Conservation (phyloP, 2,329 filamentous ascomycete genomes). For the Sclerotinia subarctica region DNA sequence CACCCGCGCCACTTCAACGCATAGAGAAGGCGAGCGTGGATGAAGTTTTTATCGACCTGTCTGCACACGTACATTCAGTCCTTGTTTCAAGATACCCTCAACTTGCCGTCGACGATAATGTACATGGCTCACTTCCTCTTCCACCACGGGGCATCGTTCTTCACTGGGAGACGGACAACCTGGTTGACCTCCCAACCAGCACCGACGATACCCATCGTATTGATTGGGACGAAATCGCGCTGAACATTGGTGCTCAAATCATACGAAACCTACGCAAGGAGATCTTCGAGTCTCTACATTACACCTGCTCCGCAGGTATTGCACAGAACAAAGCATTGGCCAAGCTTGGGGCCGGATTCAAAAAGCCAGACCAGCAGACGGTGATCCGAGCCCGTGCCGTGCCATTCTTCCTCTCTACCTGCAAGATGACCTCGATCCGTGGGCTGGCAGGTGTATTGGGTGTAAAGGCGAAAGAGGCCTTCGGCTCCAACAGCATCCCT, state of each 20-base stretch:
- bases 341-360: constrained; percentile 85
- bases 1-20: constrained; percentile 64
- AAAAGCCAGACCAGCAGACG: constrained; percentile 92
- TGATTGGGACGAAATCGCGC: constrained; percentile 93
- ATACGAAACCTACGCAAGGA: constrained; percentile 70
- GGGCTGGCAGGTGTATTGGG: constrained; percentile 95
- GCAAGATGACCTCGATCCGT: constrained; percentile 95
- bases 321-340: constrained; percentile 92
- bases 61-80: constrained; percentile 73
- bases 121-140: constrained; percentile 65
- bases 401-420: constrained; percentile 71
- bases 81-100: constrained; percentile 76
- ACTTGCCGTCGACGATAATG: constrained; percentile 69
- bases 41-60: constrained; percentile 92
- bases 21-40: constrained; percentile 97
- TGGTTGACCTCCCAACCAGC: constrained; percentile 70
- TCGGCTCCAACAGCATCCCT: constrained; percentile 74
- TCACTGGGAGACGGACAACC: constrained; percentile 79
- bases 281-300: constrained; percentile 68
- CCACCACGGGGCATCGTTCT: constrained; percentile 66
- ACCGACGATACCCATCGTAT: constrained; percentile 76
- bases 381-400: constrained; percentile 85
- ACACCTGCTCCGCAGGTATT: constrained; percentile 89
- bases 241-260: constrained; percentile 84
- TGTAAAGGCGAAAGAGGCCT: constrained; percentile 76